A percentile compares a stretch with the other conserved stretches of the same genome.
Evolutionary conservation across 495 filamentous ascomycete species (phyloP).

Genomic region (Barbatosphaeria neglecta): DNA sequence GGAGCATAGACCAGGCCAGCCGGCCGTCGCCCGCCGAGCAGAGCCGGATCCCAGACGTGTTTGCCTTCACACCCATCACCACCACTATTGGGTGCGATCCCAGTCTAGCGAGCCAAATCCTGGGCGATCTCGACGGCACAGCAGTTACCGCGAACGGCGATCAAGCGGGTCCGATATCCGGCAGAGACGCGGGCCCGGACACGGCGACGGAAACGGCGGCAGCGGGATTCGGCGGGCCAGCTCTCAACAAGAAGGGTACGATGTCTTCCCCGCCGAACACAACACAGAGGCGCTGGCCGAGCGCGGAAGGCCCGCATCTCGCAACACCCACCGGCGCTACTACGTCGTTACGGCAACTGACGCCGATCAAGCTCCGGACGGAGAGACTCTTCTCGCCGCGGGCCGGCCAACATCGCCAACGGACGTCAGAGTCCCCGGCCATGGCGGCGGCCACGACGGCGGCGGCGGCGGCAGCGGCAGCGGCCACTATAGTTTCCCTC

Average conservation of each 20-base stretch:
- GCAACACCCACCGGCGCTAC: constrained; percentile 15
- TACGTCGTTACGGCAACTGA: constrained; percentile 7
- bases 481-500: background rate
- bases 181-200: too few species aligned
- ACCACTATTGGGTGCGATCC: constrained; percentile 42
- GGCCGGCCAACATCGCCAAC: background rate
- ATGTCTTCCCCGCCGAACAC: constrained; percentile 19
- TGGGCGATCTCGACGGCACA: background rate
- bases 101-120: constrained; percentile 2
- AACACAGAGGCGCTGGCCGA: constrained; percentile 27
- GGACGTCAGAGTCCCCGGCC: too few species aligned
- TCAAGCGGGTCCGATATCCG: constrained; percentile 1
- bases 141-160: background rate
- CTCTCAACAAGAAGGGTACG: constrained; percentile 1
- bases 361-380: constrained; percentile 1
- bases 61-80: constrained; percentile 43
- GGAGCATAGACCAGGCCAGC: constrained; percentile 3
- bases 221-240: constrained; percentile 7
- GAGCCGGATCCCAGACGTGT: constrained; percentile 12
- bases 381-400: background rate
- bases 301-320: constrained; percentile 11
- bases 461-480: background rate
- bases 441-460: background rate
- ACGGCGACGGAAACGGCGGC: constrained; percentile 1
- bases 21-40: background rate